A percentile compares a stretch with the other conserved stretches of the same genome.
phyloP scores from a whole-genome alignment of 495 filamentous ascomycete genomes.

The Terfezia boudieri region DNA sequence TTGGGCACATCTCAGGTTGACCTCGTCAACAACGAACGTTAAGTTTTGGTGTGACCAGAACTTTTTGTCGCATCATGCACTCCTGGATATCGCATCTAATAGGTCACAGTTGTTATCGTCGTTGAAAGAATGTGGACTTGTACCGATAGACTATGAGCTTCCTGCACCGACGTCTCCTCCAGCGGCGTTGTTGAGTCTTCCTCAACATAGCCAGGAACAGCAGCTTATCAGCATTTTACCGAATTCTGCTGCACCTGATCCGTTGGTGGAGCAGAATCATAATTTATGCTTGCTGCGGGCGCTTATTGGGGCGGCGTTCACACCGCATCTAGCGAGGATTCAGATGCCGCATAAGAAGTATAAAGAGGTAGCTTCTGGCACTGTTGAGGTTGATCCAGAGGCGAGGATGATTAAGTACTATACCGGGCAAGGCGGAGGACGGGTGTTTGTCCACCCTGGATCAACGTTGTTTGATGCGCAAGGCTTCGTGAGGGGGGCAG shows the following conservation, averaged over 20 bases:
- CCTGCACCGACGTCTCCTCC: conserved; percentile 4
- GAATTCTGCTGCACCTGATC: neutral
- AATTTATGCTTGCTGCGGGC: conserved; percentile 42
- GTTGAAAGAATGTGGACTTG: conserved; percentile 65
- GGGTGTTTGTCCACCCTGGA: conserved; percentile 79
- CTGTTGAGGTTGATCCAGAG: conserved; percentile 81
- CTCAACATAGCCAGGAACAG: neutral
- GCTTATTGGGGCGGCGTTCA: conserved; percentile 74
- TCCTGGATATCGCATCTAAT: conserved; percentile 72
- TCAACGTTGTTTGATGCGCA: conserved; percentile 70
- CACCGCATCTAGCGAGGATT: conserved; percentile 76
- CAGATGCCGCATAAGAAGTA: conserved; percentile 90
- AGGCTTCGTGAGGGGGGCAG: conserved; percentile 39
- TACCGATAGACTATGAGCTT: conserved; percentile 25
- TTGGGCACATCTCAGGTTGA: conserved; percentile 43
- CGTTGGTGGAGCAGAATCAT: too few species aligned
- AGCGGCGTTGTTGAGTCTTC: neutral
- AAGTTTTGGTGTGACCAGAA: conserved; percentile 59
- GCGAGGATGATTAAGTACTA: conserved; percentile 81
- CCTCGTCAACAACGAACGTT: conserved; percentile 36
- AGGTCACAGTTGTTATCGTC: conserved; percentile 65
- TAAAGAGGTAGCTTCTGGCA: conserved; percentile 56
- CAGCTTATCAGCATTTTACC: neutral
- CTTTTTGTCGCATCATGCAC: conserved; percentile 61
- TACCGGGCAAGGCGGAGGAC: conserved; percentile 48